Evolutionary conservation across 1,284 basidiomycete species (phyloP).

Genomic region (Sanguinoderma infundibulare): DNA sequence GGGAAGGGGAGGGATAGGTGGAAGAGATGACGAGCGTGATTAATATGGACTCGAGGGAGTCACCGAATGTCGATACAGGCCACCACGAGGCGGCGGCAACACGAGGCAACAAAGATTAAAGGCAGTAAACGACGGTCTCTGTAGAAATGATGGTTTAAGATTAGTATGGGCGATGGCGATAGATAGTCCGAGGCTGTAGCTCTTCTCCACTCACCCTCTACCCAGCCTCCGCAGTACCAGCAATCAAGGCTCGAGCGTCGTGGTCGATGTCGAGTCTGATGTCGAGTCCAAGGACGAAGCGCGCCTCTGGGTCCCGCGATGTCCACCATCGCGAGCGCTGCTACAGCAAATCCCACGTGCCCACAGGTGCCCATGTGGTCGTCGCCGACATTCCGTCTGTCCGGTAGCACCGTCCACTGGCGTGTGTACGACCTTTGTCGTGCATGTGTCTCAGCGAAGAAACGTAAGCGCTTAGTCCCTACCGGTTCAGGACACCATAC

Average conservation of each 20-base stretch:
- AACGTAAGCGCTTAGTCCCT: neutral
- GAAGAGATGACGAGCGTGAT: conserved; percentile 7
- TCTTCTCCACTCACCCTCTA: conserved; percentile 14
- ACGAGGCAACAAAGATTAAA: conserved; percentile 24
- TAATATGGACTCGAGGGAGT: conserved; percentile 22
- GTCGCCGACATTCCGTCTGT: no score
- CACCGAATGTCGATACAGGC: conserved; percentile 24
- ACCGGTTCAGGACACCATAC: conserved; percentile 6
- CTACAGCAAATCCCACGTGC: conserved; percentile 1
- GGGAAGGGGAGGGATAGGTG: conserved; percentile 11
- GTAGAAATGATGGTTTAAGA: conserved; percentile 12
- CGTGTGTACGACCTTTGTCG: neutral
- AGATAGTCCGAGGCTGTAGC: conserved; percentile 18
- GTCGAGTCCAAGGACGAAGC: neutral
- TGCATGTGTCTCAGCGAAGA: neutral
- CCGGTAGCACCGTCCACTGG: no score
- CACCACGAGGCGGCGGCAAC: conserved; percentile 35
- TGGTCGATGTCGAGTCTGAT: neutral
- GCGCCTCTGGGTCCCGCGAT: no score
- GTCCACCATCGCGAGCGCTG: no score
- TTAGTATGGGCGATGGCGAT: conserved; percentile 27
- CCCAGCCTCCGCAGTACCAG: conserved; percentile 19
- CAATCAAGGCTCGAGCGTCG: neutral
- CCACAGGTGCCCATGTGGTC: neutral
- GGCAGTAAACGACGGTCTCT: conserved; percentile 14